These are phyloP conservation scores for Phytophthora constricta DNA, from an alignment of 352 stramenopile species.

Conservation along the genomic window DNA sequence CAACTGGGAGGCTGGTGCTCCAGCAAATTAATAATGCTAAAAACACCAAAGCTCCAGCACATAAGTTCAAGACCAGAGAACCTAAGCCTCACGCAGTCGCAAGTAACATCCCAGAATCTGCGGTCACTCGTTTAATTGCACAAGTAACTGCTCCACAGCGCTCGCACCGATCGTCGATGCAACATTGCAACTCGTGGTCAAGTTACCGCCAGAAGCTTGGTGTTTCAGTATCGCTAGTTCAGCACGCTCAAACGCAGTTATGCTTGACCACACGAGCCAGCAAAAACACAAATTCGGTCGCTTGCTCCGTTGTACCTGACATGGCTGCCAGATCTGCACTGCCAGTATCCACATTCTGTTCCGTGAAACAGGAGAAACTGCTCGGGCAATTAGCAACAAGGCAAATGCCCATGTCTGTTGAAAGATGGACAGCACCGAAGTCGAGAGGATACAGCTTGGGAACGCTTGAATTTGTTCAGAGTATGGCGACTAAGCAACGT, in stretches of 20 bases:
- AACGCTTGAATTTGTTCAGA: constrained; percentile 24
- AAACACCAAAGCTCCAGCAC: not conserved
- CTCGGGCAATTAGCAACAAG: constrained; percentile 34
- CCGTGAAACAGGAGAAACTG: constrained; percentile 33
- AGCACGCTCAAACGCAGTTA: constrained; percentile 21
- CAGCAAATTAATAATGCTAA: constrained; percentile 5
- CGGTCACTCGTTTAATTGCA: constrained; percentile 19
- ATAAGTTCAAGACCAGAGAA: not conserved
- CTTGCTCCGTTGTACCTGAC: not conserved
- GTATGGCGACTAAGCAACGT: constrained; percentile 15
- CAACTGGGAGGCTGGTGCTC: constrained; percentile 22
- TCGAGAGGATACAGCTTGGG: constrained; percentile 8
- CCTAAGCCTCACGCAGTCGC: not conserved
- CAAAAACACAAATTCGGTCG: not conserved
- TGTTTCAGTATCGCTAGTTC: constrained; percentile 19
- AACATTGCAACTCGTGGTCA: not conserved
- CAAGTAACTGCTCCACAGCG: not conserved
- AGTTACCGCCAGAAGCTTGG: constrained; percentile 5
- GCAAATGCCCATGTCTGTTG: constrained; percentile 8
- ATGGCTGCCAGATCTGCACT: not conserved
- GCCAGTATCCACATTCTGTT: constrained; percentile 33
- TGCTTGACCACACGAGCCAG: constrained; percentile 20
- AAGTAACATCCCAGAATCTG: constrained; percentile 2
- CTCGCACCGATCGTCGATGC: not conserved
- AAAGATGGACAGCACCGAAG: constrained; percentile 7